These are phyloP conservation scores for Rhodamnia rubescens DNA, from an alignment of 345 rosid species.

Conservation along the genomic window DNA sequence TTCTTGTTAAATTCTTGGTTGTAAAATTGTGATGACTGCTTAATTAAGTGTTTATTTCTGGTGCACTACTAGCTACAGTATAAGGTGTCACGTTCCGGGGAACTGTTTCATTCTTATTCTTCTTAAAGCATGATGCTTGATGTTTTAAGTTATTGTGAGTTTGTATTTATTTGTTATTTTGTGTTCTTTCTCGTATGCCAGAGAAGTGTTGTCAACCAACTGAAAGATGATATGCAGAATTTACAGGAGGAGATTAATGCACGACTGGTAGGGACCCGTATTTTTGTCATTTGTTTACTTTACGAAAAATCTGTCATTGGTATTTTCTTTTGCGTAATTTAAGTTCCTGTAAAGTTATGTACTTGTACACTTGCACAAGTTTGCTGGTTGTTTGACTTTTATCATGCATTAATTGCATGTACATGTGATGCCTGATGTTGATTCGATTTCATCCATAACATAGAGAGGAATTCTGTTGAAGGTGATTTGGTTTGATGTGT, in stretches of 20 bases:
- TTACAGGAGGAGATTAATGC: conserved; percentile 73
- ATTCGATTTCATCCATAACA: not conserved
- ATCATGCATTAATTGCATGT: not conserved
- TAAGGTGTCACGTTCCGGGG: not conserved
- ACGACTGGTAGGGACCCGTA: conserved; percentile 30
- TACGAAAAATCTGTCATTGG: conserved; percentile 13
- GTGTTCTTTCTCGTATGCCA: conserved; percentile 19
- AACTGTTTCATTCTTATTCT: not conserved
- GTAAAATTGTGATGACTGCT: not conserved
- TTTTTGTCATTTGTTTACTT: not conserved
- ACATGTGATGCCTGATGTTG: not conserved
- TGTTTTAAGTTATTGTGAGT: not conserved
- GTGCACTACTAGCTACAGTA: not conserved
- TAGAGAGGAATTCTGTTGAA: not conserved
- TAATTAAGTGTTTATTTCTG: not conserved
- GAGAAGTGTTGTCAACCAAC: conserved; percentile 89
- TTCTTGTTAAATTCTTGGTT: not conserved
- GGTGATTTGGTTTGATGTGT: not conserved
- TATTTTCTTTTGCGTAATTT: not conserved
- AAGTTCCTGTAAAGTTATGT: not conserved
- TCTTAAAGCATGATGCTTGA: not conserved
- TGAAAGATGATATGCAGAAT: conserved; percentile 78
- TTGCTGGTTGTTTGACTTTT: not conserved
- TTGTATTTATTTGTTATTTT: not conserved
- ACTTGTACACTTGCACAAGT: not conserved